A percentile compares a stretch with the other conserved stretches of the same genome.
phyloP scores from a whole-genome alignment of 1,284 basidiomycete species.

The Leccinum proliferum region DNA sequence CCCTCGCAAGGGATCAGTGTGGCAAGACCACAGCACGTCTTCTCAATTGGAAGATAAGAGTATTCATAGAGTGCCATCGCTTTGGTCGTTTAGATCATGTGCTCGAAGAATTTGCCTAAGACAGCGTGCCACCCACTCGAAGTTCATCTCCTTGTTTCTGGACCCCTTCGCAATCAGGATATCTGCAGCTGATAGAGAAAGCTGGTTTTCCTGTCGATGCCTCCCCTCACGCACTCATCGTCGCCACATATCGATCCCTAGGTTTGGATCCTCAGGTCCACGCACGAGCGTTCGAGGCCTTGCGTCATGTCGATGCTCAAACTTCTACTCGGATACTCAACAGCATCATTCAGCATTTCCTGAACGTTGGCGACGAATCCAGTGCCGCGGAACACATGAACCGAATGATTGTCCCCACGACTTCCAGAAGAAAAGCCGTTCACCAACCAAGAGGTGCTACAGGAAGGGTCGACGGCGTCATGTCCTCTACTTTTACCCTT shows the following conservation, averaged over 20 bases:
- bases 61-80: conserved; percentile 46
- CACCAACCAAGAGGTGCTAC: conserved; percentile 29
- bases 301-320: conserved; percentile 36
- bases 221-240: conserved; percentile 55
- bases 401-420: conserved; percentile 44
- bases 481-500: conserved; percentile 8
- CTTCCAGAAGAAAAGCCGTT: conserved; percentile 13
- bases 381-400: conserved; percentile 43
- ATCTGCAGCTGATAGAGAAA: conserved; percentile 48
- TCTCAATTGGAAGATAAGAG: conserved; percentile 64
- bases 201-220: conserved; percentile 49
- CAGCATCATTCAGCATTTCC: conserved; percentile 51
- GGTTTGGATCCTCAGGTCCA: conserved; percentile 55
- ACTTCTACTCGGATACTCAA: conserved; percentile 53
- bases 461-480: conserved; percentile 30
- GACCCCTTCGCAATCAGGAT: conserved; percentile 60
- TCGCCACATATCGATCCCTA: conserved; percentile 51
- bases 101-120: conserved; percentile 44
- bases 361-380: conserved; percentile 50
- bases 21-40: conserved; percentile 47
- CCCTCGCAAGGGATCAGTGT: conserved; percentile 41
- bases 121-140: conserved; percentile 43
- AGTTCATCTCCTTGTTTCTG: conserved; percentile 59
- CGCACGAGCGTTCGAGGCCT: conserved; percentile 41
- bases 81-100: conserved; percentile 42